Evolutionary conservation across 306 rosid species (phyloP).

Genomic region (Trifolium dubium): DNA sequence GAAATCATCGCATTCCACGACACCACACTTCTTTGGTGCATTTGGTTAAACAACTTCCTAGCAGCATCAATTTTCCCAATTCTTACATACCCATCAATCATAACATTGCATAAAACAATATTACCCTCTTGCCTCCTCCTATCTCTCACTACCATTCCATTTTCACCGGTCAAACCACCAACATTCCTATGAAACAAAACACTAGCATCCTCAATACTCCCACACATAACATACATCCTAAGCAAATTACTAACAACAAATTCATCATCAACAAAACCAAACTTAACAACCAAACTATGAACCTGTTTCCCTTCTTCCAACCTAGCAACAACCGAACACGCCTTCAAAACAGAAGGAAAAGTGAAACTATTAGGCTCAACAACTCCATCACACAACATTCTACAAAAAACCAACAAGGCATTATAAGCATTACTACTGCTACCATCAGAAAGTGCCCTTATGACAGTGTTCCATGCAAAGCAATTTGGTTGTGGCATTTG

Average conservation of each 20-base stretch:
- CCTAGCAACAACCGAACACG: slow-evolving; percentile 56
- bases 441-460: slow-evolving; percentile 63
- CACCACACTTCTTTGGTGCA: slow-evolving; percentile 71
- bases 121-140: slow-evolving; percentile 58
- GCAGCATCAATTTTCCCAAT: slow-evolving; percentile 58
- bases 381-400: slow-evolving; percentile 55
- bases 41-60: slow-evolving; percentile 56
- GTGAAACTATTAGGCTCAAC: slow-evolving; percentile 69
- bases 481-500: slow-evolving; percentile 60
- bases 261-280: slow-evolving; percentile 62
- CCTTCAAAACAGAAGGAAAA: slow-evolving; percentile 76
- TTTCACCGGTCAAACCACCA: slow-evolving; percentile 30
- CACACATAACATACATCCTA: slow-evolving; percentile 76
- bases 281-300: slow-evolving; percentile 73
- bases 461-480: slow-evolving; percentile 75
- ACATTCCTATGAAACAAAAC: slow-evolving; percentile 57
- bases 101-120: slow-evolving; percentile 76
- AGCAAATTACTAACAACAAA: slow-evolving; percentile 68
- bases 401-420: slow-evolving; percentile 45
- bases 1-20: slow-evolving; percentile 84
- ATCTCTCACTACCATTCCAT: slow-evolving; percentile 36
- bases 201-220: slow-evolving; percentile 59
- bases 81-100: slow-evolving; percentile 69
- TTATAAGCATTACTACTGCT: background rate
- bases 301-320: slow-evolving; percentile 66